phyloP scores from a whole-genome alignment of 2,329 filamentous ascomycete genomes.

The Fusarium chuoi region DNA sequence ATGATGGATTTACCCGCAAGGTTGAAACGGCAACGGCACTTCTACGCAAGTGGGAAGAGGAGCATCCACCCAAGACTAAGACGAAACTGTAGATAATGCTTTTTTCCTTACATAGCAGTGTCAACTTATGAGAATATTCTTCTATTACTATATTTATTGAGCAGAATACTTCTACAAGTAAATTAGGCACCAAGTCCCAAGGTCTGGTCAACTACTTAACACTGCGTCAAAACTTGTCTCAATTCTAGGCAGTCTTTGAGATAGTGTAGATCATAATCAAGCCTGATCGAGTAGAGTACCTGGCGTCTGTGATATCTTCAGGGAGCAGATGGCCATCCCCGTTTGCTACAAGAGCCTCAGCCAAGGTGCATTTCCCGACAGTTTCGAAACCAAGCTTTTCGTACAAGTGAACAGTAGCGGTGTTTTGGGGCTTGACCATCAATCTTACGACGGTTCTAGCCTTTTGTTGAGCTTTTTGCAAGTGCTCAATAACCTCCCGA shows the following conservation, averaged over 20 bases:
- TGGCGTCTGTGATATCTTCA: neutral
- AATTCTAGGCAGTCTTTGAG: neutral
- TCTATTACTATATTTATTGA: neutral
- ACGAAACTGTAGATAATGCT: neutral
- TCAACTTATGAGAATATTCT: rapidly evolving
- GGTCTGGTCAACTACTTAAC: neutral
- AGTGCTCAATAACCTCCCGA: rapidly evolving
- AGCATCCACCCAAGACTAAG: neutral
- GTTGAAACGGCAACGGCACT: neutral
- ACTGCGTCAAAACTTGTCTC: rapidly evolving
- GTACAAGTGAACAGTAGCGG: neutral
- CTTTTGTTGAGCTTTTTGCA: neutral
- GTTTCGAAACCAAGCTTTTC: neutral
- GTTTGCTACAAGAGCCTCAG: neutral
- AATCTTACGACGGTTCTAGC: neutral
- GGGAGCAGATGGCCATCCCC: neutral
- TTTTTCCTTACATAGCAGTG: rapidly evolving
- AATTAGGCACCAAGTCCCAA: no score
- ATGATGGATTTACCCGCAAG: neutral
- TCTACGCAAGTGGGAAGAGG: neutral
- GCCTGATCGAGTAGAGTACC: neutral
- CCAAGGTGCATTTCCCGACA: neutral
- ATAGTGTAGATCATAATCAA: neutral
- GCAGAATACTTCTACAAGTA: rapidly evolving
- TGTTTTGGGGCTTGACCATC: neutral